Conservation (phyloP, 352 stramenopile genomes). For the Phytophthora capsici region DNA sequence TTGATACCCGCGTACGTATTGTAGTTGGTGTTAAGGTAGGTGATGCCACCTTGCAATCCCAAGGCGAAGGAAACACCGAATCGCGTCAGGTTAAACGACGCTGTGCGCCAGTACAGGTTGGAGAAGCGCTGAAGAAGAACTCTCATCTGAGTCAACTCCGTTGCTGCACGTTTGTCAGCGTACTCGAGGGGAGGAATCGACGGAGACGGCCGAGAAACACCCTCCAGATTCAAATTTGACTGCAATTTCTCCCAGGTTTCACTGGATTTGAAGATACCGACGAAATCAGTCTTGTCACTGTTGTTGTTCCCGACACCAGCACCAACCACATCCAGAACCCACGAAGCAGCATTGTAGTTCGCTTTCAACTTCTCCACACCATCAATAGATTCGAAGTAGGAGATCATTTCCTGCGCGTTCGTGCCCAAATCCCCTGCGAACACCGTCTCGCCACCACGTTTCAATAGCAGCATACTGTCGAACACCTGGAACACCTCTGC, state of each 20-base stretch:
- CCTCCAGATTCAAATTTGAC: conserved; percentile 4
- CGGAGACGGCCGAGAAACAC: not conserved
- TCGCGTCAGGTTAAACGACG: conserved; percentile 25
- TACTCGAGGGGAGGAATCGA: conserved; percentile 11
- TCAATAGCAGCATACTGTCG: conserved; percentile 20
- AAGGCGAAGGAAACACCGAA: conserved; percentile 5
- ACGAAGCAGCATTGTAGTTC: conserved; percentile 13
- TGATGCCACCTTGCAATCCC: conserved; percentile 1
- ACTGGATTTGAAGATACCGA: conserved; percentile 8
- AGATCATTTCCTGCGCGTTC: conserved; percentile 21
- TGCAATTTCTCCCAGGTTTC: not conserved
- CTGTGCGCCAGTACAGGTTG: conserved; percentile 20
- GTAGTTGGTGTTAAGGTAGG: conserved; percentile 7
- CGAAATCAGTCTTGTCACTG: conserved; percentile 9
- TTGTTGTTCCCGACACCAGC: conserved; percentile 17
- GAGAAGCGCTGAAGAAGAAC: conserved; percentile 14
- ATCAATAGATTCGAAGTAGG: conserved; percentile 17
- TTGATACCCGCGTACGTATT: conserved; percentile 16
- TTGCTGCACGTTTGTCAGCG: conserved; percentile 17
- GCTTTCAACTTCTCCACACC: conserved; percentile 9
- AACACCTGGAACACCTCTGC: conserved; percentile 22
- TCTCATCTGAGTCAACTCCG: conserved; percentile 24
- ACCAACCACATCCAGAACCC: conserved; percentile 25
- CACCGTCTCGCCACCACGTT: conserved; percentile 21
- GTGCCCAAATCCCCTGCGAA: conserved; percentile 11